Evolutionary conservation across 2,329 filamentous ascomycete species (phyloP).

Genomic region (Neopestalotiopsis clavispora): DNA sequence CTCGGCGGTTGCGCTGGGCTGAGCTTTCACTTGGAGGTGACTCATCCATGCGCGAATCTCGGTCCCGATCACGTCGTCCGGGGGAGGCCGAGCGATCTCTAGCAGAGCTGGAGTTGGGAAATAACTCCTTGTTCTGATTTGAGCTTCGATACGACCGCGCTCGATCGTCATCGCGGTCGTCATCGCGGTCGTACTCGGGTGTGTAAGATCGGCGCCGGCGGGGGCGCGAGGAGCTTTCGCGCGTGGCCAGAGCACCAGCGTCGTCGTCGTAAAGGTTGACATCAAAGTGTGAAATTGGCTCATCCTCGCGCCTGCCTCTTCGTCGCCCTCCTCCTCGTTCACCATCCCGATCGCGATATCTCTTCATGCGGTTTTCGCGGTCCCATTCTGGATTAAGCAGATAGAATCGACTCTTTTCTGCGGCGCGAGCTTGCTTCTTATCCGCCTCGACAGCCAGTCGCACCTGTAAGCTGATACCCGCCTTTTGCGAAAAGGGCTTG

Average conservation of each 20-base stretch:
- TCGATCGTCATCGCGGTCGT: conserved; percentile 21
- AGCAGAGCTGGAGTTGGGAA: conserved; percentile 47
- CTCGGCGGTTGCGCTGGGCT: conserved; percentile 45
- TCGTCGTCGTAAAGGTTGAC: conserved; percentile 85
- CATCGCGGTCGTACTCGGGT: conserved; percentile 30
- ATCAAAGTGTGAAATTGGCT: conserved; percentile 65
- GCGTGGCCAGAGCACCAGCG: conserved; percentile 41
- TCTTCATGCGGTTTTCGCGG: conserved; percentile 68
- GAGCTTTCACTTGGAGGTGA: conserved; percentile 34
- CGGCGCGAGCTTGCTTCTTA: conserved; percentile 79
- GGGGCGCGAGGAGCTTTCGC: conserved; percentile 28
- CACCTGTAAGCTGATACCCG: conserved; percentile 72
- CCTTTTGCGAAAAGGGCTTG: conserved; percentile 70
- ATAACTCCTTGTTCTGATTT: conserved; percentile 67
- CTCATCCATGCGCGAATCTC: conserved; percentile 44
- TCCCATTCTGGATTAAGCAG: conserved; percentile 90
- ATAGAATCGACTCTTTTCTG: conserved; percentile 87
- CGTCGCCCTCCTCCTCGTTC: conserved; percentile 34
- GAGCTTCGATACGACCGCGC: conserved; percentile 35
- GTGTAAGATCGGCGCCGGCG: conserved; percentile 41
- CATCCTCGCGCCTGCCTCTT: conserved; percentile 46
- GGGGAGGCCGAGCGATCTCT: conserved; percentile 60
- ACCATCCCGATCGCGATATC: conserved; percentile 65
- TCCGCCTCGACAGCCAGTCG: conserved; percentile 78
- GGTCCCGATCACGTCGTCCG: conserved; percentile 43